Evolutionary conservation across 208 protist genomes (phyloP).

Genomic region (Entamoeba moshkovskii): DNA sequence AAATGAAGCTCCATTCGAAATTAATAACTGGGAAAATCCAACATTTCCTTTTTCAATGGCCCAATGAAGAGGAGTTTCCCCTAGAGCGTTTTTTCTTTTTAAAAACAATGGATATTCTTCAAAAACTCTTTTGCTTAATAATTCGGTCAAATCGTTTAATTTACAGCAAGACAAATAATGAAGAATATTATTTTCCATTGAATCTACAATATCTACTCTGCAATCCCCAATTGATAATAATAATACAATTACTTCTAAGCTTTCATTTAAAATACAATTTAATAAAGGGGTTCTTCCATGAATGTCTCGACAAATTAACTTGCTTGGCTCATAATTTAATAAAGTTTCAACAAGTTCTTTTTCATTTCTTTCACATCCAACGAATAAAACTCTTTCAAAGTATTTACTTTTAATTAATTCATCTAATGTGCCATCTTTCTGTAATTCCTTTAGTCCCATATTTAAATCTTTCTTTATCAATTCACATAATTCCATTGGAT

Average conservation of each 20-base stretch:
- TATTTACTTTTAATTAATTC: too few relatives aligned
- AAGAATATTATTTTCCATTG: background rate
- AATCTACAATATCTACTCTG: background rate
- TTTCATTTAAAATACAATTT: background rate
- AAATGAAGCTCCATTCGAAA: background rate
- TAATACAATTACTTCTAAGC: background rate
- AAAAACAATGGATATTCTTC: background rate
- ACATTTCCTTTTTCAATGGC: background rate
- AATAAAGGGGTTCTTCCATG: background rate
- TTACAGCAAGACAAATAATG: background rate
- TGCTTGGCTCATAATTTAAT: background rate
- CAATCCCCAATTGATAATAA: background rate
- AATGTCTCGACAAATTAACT: background rate
- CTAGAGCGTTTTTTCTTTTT: background rate
- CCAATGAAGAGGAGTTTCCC: background rate
- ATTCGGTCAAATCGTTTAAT: background rate
- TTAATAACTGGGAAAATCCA: background rate
- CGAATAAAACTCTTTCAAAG: too few relatives aligned
- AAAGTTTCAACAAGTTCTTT: background rate
- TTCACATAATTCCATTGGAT: too few relatives aligned
- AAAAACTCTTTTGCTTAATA: background rate
- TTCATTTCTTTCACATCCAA: too few relatives aligned
- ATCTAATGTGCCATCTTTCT: too few relatives aligned
- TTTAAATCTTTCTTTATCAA: too few relatives aligned
- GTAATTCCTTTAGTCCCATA: too few relatives aligned